These are phyloP conservation scores for Talaromyces sp. DNA, from an alignment of 2,329 filamentous ascomycete genomes.

Conservation along the genomic window DNA sequence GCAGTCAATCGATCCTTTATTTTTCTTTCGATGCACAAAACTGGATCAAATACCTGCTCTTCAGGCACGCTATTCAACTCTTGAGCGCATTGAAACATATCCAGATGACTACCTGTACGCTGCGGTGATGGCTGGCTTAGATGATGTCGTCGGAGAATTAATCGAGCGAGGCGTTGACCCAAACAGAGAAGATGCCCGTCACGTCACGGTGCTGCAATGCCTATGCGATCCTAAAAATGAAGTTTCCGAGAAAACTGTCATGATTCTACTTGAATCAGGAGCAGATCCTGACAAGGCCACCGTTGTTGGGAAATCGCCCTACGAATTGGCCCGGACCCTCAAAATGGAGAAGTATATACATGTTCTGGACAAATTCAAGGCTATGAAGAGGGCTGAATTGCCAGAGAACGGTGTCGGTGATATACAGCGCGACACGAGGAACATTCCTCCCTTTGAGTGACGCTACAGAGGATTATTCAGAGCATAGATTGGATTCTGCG, in stretches of 20 bases:
- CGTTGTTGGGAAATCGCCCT: neutral
- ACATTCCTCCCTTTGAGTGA: too few relatives aligned
- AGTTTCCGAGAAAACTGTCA: neutral
- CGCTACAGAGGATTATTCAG: too few relatives aligned
- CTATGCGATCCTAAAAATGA: neutral
- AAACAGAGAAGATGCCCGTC: neutral
- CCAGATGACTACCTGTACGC: constrained; percentile 6
- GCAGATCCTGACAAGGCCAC: neutral
- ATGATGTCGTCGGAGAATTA: constrained; percentile 4
- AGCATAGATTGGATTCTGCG: too few relatives aligned
- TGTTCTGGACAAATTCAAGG: too few relatives aligned
- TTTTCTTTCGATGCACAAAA: constrained; percentile 13
- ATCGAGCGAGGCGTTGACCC: constrained; percentile 3
- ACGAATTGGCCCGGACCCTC: neutral
- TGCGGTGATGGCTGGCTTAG: neutral
- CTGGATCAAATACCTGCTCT: constrained; percentile 2
- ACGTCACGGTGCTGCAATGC: neutral
- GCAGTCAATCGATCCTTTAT: constrained; percentile 8
- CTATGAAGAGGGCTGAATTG: too few relatives aligned
- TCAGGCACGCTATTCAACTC: neutral
- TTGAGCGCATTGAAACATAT: neutral
- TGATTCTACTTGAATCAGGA: neutral
- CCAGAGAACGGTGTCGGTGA: too few relatives aligned
- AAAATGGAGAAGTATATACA: too few relatives aligned
- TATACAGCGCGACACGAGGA: too few relatives aligned